Conservation (phyloP, 2,329 filamentous ascomycete genomes). For the Sarocladium brachiariae region DNA sequence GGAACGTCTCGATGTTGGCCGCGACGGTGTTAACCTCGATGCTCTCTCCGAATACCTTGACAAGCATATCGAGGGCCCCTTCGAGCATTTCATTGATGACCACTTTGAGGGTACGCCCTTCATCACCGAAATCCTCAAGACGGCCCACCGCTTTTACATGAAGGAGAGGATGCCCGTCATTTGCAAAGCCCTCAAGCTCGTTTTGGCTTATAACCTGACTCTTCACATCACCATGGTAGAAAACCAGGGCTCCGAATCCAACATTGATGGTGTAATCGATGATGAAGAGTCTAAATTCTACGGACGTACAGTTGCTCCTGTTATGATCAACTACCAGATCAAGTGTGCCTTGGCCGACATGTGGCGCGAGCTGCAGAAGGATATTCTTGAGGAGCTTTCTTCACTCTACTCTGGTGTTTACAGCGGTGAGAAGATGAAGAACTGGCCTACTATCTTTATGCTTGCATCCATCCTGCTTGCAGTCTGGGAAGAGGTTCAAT, state of each 20-base stretch:
- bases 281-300: slow-evolving; percentile 81
- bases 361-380: slow-evolving; percentile 97
- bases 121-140: slow-evolving; percentile 93
- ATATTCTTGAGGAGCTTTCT: slow-evolving; percentile 90
- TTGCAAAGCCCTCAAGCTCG: slow-evolving; percentile 89
- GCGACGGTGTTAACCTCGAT: slow-evolving; percentile 75
- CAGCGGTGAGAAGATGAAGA: slow-evolving; percentile 93
- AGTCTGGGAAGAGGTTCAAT: slow-evolving; percentile 98
- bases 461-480: slow-evolving; percentile 85
- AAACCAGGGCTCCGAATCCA: slow-evolving; percentile 73
- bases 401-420: slow-evolving; percentile 94
- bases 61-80: slow-evolving; percentile 85
- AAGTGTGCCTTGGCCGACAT: slow-evolving; percentile 95
- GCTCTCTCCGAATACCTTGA: slow-evolving; percentile 89
- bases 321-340: slow-evolving; percentile 99
- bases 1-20: slow-evolving; percentile 80
- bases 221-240: slow-evolving; percentile 92
- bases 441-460: slow-evolving; percentile 99
- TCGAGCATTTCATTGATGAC: slow-evolving; percentile 89
- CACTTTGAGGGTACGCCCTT: slow-evolving; percentile 96
- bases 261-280: slow-evolving; percentile 74
- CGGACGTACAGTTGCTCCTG: slow-evolving; percentile 85
- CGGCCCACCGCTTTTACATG: slow-evolving; percentile 84
- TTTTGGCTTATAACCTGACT: slow-evolving; percentile 92
- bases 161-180: slow-evolving; percentile 85